Conservation (phyloP, 2,329 filamentous ascomycete genomes). For the Nemania diffusa region DNA sequence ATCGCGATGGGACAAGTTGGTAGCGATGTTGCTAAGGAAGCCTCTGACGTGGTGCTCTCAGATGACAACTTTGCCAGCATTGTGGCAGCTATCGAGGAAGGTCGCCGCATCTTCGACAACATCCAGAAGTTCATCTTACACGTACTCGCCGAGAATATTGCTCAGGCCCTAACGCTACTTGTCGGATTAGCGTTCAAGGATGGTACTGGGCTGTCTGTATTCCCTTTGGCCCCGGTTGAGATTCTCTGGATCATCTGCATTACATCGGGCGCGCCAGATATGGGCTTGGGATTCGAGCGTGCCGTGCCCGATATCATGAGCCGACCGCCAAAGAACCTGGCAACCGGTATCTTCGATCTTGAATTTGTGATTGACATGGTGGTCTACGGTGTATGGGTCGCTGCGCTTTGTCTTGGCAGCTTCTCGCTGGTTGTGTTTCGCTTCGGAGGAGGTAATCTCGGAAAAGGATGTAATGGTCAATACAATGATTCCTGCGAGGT, state of each 20-base stretch:
- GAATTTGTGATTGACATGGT: slow-evolving; percentile 75
- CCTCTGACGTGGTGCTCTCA: slow-evolving; percentile 74
- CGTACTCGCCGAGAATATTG: slow-evolving; percentile 76
- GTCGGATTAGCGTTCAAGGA: slow-evolving; percentile 80
- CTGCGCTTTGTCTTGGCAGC: slow-evolving; percentile 68
- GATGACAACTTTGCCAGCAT: slow-evolving; percentile 81
- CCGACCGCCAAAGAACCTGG: slow-evolving; percentile 72
- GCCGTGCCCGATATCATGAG: slow-evolving; percentile 75
- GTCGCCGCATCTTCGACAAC: slow-evolving; percentile 77
- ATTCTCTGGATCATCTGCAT: slow-evolving; percentile 87
- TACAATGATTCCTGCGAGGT: slow-evolving; percentile 66
- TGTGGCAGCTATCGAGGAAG: slow-evolving; percentile 76
- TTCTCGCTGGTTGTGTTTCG: slow-evolving; percentile 74
- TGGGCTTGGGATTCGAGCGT: slow-evolving; percentile 79
- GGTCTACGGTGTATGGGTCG: slow-evolving; percentile 76
- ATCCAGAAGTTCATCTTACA: slow-evolving; percentile 80
- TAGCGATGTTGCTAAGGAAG: slow-evolving; percentile 71
- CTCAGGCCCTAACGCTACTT: slow-evolving; percentile 74
- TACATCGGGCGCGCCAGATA: slow-evolving; percentile 78
- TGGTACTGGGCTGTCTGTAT: slow-evolving; percentile 70
- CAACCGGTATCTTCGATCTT: slow-evolving; percentile 70
- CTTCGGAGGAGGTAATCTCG: slow-evolving; percentile 66
- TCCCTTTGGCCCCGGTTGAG: slow-evolving; percentile 78
- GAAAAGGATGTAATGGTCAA: slow-evolving; percentile 67
- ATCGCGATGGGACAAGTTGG: slow-evolving; percentile 72